phyloP scores from a whole-genome alignment of 2,329 filamentous ascomycete genomes.

The Knoxdaviesia capensis region DNA sequence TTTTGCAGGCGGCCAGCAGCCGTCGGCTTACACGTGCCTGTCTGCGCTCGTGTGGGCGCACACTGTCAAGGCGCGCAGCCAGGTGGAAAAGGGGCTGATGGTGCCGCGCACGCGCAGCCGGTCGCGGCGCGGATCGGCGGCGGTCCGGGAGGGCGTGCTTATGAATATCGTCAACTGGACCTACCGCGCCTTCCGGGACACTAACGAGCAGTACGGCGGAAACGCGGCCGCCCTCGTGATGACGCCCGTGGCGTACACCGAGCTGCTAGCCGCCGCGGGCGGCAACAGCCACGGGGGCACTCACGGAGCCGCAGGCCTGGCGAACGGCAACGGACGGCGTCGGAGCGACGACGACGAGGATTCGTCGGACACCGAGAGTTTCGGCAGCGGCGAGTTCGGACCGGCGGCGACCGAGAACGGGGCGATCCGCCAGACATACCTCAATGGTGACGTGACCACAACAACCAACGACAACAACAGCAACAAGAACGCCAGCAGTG shows the following conservation, averaged over 20 bases:
- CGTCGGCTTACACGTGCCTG: constrained; percentile 19
- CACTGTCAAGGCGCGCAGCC: constrained; percentile 14
- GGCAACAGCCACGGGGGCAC: constrained; percentile 1
- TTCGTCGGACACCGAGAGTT: too few species aligned
- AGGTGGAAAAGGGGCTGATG: constrained; percentile 1
- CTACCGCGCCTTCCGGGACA: constrained; percentile 12
- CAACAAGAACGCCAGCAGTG: too few species aligned
- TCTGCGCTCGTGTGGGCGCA: constrained; percentile 20
- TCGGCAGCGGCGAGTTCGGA: too few species aligned
- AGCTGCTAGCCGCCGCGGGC: constrained; percentile 8
- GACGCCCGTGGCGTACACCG: constrained; percentile 9
- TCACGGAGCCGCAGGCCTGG: too few species aligned
- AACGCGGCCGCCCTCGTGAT: constrained; percentile 20
- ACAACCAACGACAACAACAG: too few species aligned
- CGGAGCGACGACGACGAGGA: too few species aligned
- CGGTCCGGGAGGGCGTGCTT: constrained; percentile 7
- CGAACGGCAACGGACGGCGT: too few species aligned
- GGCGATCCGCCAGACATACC: too few species aligned
- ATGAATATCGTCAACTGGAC: constrained; percentile 23
- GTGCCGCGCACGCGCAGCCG: background rate
- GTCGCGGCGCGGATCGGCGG: background rate
- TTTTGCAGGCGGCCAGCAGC: constrained; percentile 5
- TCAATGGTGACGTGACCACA: too few species aligned
- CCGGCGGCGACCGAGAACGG: too few species aligned
- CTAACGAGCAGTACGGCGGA: constrained; percentile 16